These are phyloP conservation scores for Misopates orontium DNA, from an alignment of 257 asterid genomes.

Conservation along the genomic window DNA sequence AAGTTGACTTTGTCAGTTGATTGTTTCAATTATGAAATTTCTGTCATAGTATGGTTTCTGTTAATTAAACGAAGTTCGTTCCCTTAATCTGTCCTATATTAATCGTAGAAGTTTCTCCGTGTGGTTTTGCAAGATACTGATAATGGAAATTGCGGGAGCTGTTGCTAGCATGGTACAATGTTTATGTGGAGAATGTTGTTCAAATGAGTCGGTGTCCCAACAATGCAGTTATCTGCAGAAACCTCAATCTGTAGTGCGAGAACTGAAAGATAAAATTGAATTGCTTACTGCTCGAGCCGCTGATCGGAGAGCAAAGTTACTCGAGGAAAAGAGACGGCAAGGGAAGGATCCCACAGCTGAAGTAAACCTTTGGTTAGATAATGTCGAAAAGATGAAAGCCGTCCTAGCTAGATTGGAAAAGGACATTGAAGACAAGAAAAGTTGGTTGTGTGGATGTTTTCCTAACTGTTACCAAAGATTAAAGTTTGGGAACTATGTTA, in stretches of 20 bases:
- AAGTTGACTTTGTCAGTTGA: no score
- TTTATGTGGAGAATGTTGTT: conserved; percentile 25
- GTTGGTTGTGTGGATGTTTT: conserved; percentile 28
- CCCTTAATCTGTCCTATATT: no score
- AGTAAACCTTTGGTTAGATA: conserved; percentile 32
- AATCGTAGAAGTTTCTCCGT: not conserved
- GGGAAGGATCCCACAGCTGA: conserved; percentile 35
- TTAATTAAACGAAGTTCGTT: no score
- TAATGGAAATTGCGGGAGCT: conserved; percentile 28
- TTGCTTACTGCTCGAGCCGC: conserved; percentile 31
- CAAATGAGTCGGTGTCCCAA: conserved; percentile 15
- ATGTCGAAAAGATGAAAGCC: conserved; percentile 23
- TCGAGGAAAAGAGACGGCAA: not conserved
- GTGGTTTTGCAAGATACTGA: conserved; percentile 1
- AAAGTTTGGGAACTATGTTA: conserved; percentile 26
- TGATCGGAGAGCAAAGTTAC: conserved; percentile 20
- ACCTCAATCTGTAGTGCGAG: conserved; percentile 18
- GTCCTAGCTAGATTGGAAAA: not conserved
- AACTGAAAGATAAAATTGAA: conserved; percentile 23
- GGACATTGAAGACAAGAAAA: conserved; percentile 18
- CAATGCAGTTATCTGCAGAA: conserved; percentile 23
- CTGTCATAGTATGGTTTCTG: no score
- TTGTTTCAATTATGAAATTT: no score
- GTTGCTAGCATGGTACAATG: conserved; percentile 26
- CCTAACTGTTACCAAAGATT: conserved; percentile 26